Percentiles rank a stretch among this genome's conserved stretches.
These are phyloP conservation scores for Corylus avellana DNA, from an alignment of 306 rosid genomes.

Conservation along the genomic window DNA sequence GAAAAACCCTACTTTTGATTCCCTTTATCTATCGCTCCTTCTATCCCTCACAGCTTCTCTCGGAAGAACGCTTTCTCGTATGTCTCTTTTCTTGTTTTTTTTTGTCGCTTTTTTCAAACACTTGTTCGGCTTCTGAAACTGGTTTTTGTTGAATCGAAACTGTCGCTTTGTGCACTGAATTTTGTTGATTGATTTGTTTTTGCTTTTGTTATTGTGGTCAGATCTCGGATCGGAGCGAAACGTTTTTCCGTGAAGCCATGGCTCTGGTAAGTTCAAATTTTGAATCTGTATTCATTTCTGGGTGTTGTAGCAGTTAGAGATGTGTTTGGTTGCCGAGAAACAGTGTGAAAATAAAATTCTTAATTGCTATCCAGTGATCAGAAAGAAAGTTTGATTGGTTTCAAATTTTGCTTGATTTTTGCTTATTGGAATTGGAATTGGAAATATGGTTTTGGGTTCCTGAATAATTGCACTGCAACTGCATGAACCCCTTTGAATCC, in stretches of 20 bases:
- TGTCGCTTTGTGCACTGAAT: not conserved
- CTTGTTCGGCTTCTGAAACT: not conserved
- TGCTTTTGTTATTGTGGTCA: constrained; percentile 16
- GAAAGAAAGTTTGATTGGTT: not conserved
- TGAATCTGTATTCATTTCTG: not conserved
- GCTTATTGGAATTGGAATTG: not conserved
- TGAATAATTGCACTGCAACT: not conserved
- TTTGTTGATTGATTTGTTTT: not conserved
- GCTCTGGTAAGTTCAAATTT: constrained; percentile 57
- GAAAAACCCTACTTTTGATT: constrained; percentile 41
- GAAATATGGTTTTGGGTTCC: not conserved
- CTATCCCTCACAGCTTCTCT: not conserved
- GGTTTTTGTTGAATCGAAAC: not conserved
- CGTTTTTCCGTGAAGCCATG: constrained; percentile 43
- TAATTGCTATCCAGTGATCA: not conserved
- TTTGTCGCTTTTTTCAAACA: not conserved
- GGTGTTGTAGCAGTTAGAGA: not conserved
- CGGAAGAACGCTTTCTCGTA: constrained; percentile 29
- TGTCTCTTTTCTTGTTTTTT: constrained; percentile 1
- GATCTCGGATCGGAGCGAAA: constrained; percentile 50
- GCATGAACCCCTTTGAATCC: not conserved
- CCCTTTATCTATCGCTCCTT: not conserved
- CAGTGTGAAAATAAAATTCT: not conserved
- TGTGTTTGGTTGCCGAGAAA: not conserved
- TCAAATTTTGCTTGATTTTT: not conserved